phyloP scores from a whole-genome alignment of 2,329 filamentous ascomycete genomes.

The Escovopsis sp. region DNA sequence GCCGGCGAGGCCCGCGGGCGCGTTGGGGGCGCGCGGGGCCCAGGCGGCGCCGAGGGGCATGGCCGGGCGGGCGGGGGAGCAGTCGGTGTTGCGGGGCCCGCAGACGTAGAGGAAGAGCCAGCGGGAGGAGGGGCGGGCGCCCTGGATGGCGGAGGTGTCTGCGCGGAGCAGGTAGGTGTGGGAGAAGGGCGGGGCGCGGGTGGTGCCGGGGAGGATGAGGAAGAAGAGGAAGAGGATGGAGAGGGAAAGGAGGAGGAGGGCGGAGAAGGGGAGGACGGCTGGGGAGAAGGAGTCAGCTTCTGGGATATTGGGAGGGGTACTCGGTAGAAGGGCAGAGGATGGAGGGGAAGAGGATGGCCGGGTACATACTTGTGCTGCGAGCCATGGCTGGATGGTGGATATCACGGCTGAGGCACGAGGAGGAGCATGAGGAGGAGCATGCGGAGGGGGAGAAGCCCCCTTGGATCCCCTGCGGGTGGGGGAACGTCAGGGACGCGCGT shows the following conservation, averaged over 20 bases:
- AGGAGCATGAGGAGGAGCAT: too few species aligned
- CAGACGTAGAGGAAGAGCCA: slow-evolving; percentile 91
- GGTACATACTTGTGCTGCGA: background rate
- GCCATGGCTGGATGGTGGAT: too few species aligned
- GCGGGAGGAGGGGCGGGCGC: slow-evolving; percentile 51
- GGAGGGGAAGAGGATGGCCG: background rate
- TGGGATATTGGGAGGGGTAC: too few species aligned
- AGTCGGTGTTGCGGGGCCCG: slow-evolving; percentile 47
- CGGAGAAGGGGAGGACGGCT: slow-evolving; percentile 24
- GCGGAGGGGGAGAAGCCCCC: too few species aligned
- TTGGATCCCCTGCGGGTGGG: too few species aligned
- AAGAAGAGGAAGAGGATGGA: slow-evolving; percentile 42
- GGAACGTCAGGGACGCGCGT: too few species aligned
- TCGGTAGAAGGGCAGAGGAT: background rate
- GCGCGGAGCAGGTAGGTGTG: slow-evolving; percentile 77
- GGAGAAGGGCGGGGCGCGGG: slow-evolving; percentile 41
- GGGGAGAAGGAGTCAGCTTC: slow-evolving; percentile 14
- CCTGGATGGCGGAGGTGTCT: slow-evolving; percentile 56
- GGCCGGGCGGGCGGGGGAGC: slow-evolving; percentile 45
- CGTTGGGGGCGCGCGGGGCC: slow-evolving; percentile 29
- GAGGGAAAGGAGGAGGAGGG: slow-evolving; percentile 32
- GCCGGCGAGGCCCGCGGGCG: slow-evolving; percentile 32
- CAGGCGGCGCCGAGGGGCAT: slow-evolving; percentile 59
- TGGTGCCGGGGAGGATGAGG: slow-evolving; percentile 40
- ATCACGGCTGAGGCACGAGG: too few species aligned